These are phyloP conservation scores for Phaseolus lunatus DNA, from an alignment of 306 rosid species.

Conservation along the genomic window DNA sequence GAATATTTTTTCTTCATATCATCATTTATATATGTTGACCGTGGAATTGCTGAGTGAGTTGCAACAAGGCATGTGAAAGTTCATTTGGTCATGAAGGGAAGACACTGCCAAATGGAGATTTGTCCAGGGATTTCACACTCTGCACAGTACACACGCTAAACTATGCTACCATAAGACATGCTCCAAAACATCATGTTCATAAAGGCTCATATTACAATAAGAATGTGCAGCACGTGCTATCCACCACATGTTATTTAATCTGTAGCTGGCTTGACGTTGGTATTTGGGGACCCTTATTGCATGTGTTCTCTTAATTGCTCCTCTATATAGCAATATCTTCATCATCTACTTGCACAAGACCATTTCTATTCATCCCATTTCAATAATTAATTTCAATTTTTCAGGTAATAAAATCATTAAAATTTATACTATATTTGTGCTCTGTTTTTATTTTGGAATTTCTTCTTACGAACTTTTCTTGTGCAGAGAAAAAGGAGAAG, in stretches of 20 bases:
- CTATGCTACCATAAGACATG: neutral
- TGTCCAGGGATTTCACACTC: slow-evolving; percentile 57
- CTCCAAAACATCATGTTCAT: neutral
- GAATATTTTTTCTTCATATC: too few species aligned
- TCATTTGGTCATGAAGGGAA: slow-evolving; percentile 55
- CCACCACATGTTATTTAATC: neutral
- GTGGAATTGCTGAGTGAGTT: neutral
- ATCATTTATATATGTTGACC: slow-evolving; percentile 42
- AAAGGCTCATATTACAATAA: neutral
- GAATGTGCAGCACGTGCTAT: neutral
- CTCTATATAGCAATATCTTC: neutral
- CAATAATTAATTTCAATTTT: neutral
- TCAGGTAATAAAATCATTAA: neutral
- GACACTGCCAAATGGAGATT: slow-evolving; percentile 70
- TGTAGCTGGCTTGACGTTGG: too few species aligned
- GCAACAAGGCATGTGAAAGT: slow-evolving; percentile 36
- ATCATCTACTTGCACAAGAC: neutral
- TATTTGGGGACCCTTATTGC: neutral
- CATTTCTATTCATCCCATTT: neutral
- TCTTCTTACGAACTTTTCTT: neutral
- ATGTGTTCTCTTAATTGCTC: neutral
- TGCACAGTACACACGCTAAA: neutral
- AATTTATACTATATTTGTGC: neutral
- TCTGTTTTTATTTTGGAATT: neutral
- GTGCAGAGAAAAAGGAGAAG: neutral